Conservation (phyloP, 352 stramenopile species). For the Globisporangium middletonii region DNA sequence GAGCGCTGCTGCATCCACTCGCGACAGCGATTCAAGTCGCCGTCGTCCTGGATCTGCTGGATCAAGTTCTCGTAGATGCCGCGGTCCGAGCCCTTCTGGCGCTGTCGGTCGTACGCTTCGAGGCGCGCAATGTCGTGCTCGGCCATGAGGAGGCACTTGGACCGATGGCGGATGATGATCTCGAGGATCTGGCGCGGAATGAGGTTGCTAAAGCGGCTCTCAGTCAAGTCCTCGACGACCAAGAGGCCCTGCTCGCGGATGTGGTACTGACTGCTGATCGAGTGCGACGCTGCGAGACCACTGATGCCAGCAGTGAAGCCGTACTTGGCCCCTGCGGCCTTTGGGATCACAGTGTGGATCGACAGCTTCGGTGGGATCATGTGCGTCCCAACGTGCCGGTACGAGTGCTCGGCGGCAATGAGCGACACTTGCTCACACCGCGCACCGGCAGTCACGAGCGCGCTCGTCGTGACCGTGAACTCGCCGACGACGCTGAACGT, state of each 20-base stretch:
- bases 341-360: conserved; percentile 75
- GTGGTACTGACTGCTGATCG: conserved; percentile 83
- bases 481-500: conserved; percentile 62
- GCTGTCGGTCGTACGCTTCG: conserved; percentile 68
- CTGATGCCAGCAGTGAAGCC: conserved; percentile 47
- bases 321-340: conserved; percentile 58
- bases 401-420: conserved; percentile 63
- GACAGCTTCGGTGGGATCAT: conserved; percentile 60
- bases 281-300: conserved; percentile 44
- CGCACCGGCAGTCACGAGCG: conserved; percentile 55
- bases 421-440: conserved; percentile 57
- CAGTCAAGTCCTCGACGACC: conserved; percentile 78
- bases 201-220: conserved; percentile 79
- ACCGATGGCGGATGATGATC: conserved; percentile 70
- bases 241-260: conserved; percentile 77
- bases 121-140: conserved; percentile 73
- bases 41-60: conserved; percentile 85
- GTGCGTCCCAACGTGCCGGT: conserved; percentile 55
- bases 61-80: conserved; percentile 87
- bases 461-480: conserved; percentile 65
- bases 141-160: conserved; percentile 66
- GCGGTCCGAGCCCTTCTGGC: conserved; percentile 72
- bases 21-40: conserved; percentile 72
- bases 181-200: conserved; percentile 81
- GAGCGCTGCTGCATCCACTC: conserved; percentile 82